Base-by-base conservation (phyloP, 768 basidiomycete genomes). In the Xerocomus brunneocitrinus region DNA sequence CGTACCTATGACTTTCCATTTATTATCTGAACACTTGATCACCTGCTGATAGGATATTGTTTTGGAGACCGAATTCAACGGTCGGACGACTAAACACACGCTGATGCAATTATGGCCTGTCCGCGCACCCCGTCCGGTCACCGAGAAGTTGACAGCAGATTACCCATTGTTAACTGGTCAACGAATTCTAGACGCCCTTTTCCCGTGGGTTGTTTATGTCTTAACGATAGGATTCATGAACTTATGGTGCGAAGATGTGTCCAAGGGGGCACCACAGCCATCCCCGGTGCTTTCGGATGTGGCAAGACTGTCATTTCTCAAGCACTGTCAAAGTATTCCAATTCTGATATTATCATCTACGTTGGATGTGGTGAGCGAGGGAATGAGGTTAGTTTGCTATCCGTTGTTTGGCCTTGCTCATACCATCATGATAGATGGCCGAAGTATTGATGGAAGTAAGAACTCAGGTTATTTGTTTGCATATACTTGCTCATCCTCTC, bases 61-160 rank as follows among this genome's bases (percentile, higher is more conserved):
- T 22, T 76, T 98, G 45, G 97, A 99, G 73, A 98, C 95, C 7
- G 97, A 98, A 67, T 98, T 99, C 65, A 85, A 98, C 58, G 97
- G 95, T 59, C 93, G 94, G 75, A 87, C 78, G 36, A 89, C 93
- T 13, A 80, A 94, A 63, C 95, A 98, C 69, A 86, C 89, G 16
- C 85, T 99, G 83, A 90, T 97, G 91, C 97, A 99, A 66, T 76
- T 95, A 31, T 99, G 97, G 97, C 97, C 97, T 59, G 97, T 99
- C 56, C 91, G 97, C 65, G 97, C 95, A 19, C 94, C 97, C 47
- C 84, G 97, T 51, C 97, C 97, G 10, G 89, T 93, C 27, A 76
- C 90, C n/a, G 91, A 98, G 75, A 98, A 98, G 73, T 81, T 89
- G 64, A 95, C 89, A 3, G 95, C 95, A 52, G 82, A 95, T 69